Evolutionary conservation across 495 filamentous ascomycete genomes (phyloP).

Genomic region (Aspergillus sclerotiicarbonarius): DNA sequence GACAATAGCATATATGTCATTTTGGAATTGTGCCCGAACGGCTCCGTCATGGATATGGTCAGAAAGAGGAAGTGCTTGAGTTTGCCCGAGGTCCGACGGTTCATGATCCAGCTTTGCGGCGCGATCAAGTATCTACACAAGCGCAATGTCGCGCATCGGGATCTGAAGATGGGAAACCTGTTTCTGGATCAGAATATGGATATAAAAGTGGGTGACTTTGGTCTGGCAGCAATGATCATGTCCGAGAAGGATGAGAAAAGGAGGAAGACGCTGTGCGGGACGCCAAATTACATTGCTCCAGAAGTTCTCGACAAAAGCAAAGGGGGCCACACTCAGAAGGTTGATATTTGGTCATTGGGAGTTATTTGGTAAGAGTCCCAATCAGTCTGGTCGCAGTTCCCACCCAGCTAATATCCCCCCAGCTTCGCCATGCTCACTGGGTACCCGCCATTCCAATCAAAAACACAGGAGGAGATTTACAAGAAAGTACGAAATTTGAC

Average conservation of each 20-base stretch:
- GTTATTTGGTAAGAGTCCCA: slow-evolving; percentile 92
- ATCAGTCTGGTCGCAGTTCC: too few relatives aligned
- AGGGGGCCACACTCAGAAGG: slow-evolving; percentile 85
- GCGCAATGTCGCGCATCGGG: slow-evolving; percentile 91
- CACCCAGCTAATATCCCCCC: too few relatives aligned
- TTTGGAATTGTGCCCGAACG: slow-evolving; percentile 90
- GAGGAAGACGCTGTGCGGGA: slow-evolving; percentile 91
- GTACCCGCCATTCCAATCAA: slow-evolving; percentile 85
- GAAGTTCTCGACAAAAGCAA: slow-evolving; percentile 79
- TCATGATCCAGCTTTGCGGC: slow-evolving; percentile 89
- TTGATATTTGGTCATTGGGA: slow-evolving; percentile 96
- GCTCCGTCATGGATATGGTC: slow-evolving; percentile 98
- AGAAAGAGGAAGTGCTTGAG: slow-evolving; percentile 82
- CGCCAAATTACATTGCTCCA: slow-evolving; percentile 97
- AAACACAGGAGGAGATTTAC: slow-evolving; percentile 84
- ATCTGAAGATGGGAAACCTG: slow-evolving; percentile 97
- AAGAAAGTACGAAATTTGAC: slow-evolving; percentile 66
- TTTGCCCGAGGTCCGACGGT: slow-evolving; percentile 86
- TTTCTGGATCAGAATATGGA: slow-evolving; percentile 97
- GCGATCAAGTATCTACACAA: slow-evolving; percentile 97
- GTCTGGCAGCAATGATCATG: slow-evolving; percentile 86
- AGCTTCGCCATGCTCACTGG: slow-evolving; percentile 87
- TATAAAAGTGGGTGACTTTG: slow-evolving; percentile 96
- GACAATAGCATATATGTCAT: slow-evolving; percentile 87
- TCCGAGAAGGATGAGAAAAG: slow-evolving; percentile 80